Percentiles rank a stretch among this genome's conserved stretches.
Evolutionary conservation across 306 rosid species (phyloP).

Genomic region (Glycine tomentella): DNA sequence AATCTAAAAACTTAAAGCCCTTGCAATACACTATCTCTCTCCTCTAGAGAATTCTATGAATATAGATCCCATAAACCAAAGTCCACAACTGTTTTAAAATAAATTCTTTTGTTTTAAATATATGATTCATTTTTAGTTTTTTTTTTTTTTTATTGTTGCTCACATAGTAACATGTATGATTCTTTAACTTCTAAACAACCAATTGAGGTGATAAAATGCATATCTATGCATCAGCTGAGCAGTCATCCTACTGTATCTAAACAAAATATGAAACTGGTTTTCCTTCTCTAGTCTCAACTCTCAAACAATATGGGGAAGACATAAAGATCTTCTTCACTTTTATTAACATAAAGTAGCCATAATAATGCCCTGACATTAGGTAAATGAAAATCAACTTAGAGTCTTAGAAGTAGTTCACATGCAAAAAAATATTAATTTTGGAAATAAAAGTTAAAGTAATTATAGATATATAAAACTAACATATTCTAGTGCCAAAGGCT

Average conservation of each 20-base stretch:
- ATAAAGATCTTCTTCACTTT: not conserved
- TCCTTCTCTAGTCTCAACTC: not conserved
- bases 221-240: constrained; percentile 2
- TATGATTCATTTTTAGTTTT: not conserved
- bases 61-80: not conserved
- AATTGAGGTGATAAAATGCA: constrained; percentile 26
- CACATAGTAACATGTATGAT: too few relatives aligned
- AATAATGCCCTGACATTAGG: not conserved
- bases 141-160: not conserved
- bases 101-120: not conserved
- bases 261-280: constrained; percentile 18
- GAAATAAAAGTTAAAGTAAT: not conserved
- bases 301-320: not conserved
- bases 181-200: not conserved
- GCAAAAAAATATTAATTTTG: not conserved
- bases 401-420: too few relatives aligned
- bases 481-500: too few relatives aligned
- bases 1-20: too few relatives aligned
- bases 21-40: constrained; percentile 30
- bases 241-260: not conserved
- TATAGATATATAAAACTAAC: too few relatives aligned
- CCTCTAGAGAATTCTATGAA: constrained; percentile 10
- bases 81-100: not conserved
- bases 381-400: too few relatives aligned
- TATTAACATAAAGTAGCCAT: not conserved